Conservation (phyloP, 164 flowering plant species). For the Annona squamosa region DNA sequence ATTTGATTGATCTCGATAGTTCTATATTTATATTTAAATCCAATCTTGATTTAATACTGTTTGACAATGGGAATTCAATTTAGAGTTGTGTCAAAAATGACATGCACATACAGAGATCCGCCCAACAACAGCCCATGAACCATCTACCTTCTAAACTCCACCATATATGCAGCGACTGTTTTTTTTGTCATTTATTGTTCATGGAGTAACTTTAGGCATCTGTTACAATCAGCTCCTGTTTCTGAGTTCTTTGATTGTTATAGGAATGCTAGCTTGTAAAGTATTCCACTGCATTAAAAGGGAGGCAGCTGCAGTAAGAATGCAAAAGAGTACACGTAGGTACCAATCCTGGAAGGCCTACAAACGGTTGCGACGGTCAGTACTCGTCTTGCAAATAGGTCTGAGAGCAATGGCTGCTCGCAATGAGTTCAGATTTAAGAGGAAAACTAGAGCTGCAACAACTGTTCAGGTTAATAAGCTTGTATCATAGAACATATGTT, state of each 20-base stretch:
- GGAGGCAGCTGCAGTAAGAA: conserved; percentile 59
- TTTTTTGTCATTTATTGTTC: background rate
- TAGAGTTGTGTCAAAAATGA: no score
- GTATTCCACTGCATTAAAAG: conserved; percentile 34
- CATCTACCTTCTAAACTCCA: background rate
- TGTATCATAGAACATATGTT: background rate
- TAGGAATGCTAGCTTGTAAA: conserved; percentile 64
- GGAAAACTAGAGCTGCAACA: conserved; percentile 49
- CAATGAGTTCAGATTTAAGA: conserved; percentile 43
- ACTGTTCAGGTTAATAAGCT: conserved; percentile 51
- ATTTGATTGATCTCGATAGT: background rate
- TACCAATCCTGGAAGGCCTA: conserved; percentile 40
- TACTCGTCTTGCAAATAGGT: conserved; percentile 56
- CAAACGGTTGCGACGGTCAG: conserved; percentile 27
- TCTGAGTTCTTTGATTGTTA: background rate
- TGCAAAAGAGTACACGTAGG: conserved; percentile 61
- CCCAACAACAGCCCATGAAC: background rate
- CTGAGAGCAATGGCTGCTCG: conserved; percentile 64
- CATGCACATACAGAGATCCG: background rate
- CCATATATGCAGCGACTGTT: no score
- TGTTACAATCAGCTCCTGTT: background rate
- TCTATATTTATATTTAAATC: background rate
- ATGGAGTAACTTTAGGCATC: background rate
- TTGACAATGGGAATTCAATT: no score
- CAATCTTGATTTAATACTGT: no score